phyloP scores from a whole-genome alignment of 257 asterid genomes.

The Mentha longifolia region DNA sequence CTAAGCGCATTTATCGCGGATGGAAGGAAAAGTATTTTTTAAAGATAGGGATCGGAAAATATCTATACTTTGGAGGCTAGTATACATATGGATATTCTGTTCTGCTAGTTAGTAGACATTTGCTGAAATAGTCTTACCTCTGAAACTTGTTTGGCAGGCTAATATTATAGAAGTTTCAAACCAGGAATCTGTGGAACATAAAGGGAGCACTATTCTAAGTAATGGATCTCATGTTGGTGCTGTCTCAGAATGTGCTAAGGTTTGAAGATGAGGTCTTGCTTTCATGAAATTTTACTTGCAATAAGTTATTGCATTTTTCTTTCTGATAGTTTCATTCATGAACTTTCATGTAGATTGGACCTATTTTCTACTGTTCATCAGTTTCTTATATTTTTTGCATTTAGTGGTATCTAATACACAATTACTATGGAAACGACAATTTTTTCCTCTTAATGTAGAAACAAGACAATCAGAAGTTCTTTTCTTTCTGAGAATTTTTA shows the following conservation, averaged over 20 bases:
- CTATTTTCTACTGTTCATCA: background rate
- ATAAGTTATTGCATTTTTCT: background rate
- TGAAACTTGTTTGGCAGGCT: slow-evolving; percentile 56
- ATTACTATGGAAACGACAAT: background rate
- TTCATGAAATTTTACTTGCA: slow-evolving; percentile 9
- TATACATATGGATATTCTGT: slow-evolving; percentile 5
- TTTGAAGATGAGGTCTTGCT: slow-evolving; percentile 39
- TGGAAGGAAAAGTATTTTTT: no score
- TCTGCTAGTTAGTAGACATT: background rate
- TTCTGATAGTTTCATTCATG: slow-evolving; percentile 5
- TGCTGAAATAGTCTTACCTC: slow-evolving; percentile 23
- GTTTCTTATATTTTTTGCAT: slow-evolving; percentile 8
- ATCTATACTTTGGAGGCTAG: background rate
- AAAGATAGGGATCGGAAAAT: no score
- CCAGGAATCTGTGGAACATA: slow-evolving; percentile 41
- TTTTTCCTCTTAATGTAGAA: background rate
- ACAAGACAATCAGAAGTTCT: background rate
- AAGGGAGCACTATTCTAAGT: slow-evolving; percentile 37
- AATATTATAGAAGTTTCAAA: slow-evolving; percentile 43
- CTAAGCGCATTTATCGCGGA: no score
- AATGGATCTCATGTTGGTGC: slow-evolving; percentile 39
- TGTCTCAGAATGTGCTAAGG: slow-evolving; percentile 56
- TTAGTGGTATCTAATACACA: slow-evolving; percentile 16
- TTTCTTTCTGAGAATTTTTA: background rate
- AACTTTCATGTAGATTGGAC: slow-evolving; percentile 8